These are phyloP conservation scores for Aspergillus tubingensis DNA, from an alignment of 2,329 filamentous ascomycete species.

Conservation along the genomic window DNA sequence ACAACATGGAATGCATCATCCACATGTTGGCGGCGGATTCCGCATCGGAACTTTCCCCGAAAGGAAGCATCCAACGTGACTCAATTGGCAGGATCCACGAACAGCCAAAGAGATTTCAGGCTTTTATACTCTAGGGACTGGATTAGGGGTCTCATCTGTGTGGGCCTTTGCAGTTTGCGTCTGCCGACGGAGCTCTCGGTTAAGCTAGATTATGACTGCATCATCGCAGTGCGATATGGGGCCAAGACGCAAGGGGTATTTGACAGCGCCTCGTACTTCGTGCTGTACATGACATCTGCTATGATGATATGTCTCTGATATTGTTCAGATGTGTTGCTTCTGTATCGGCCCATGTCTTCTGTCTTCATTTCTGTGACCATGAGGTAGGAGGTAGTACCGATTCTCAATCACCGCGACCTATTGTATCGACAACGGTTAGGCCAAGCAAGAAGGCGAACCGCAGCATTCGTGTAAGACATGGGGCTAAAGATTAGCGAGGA, in stretches of 20 bases:
- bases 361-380: too few relatives aligned
- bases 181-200: not conserved
- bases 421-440: not conserved
- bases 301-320: not conserved
- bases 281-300: not conserved
- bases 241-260: too few relatives aligned
- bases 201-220: not conserved
- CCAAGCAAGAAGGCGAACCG: not conserved
- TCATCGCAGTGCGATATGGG: too few relatives aligned
- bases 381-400: not conserved
- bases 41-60: not conserved
- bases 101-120: too few relatives aligned
- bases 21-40: not conserved
- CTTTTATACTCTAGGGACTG: not conserved
- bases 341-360: too few relatives aligned
- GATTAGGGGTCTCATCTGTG: not conserved
- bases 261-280: too few relatives aligned
- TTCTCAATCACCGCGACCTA: not conserved
- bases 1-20: not conserved
- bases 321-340: not conserved
- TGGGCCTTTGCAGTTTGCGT: not conserved
- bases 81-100: not conserved
- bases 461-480: not conserved
- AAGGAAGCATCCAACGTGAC: not conserved
- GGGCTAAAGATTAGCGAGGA: not conserved